Evolutionary conservation across 1,139 yeast genomes (phyloP), one percentile per base, ranked within the genome.

Genomic region (Suhomyces terraborum): DNA sequence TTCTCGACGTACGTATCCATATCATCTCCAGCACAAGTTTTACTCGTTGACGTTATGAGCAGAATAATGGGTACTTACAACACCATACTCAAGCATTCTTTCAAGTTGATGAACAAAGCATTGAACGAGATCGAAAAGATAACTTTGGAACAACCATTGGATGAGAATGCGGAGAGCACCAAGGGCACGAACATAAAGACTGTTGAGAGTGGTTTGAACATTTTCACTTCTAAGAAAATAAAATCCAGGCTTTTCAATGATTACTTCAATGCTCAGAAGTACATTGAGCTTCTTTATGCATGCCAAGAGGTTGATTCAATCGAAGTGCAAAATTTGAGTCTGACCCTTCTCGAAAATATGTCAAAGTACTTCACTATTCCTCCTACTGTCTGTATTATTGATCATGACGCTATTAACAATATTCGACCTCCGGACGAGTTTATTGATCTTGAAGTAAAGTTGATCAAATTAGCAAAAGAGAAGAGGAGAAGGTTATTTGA

Each of bases 1-100:
- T 75, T 85, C 7, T 88, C 96, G 0, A 72, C 84, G 0, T 93
- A 88, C 54, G 70, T 84, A 0, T 82, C 81, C 10, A 79, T 88
- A 19, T 75, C 91, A 1, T 70, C 76, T 9, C 79, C 84, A 18
- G 95, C 97, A 0, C 91, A 86, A 45, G 64, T 78, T 0, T 76
- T 88, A 1, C 64, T 93, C 42, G 75, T 81, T 4, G 84, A 85
- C 32, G 80, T 88, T 1, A 78, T 88, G 75, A 84, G 82, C 52
- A 80, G 88, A 42, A 67, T 93, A 8, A 73, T 82, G 49, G 89
- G 93, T 1, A 81, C 94, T 0, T 82, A 84, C 45, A 64, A 70
- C 32, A 65, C 75, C 8, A 69, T 83, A 8, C 64, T 82, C 36
- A 76, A 59, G 43, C 62, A 56, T 18, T 64, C 84, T 1, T 69